Percentiles rank a stretch among this genome's conserved stretches.
These are phyloP conservation scores for Populus hybrid DNA, from an alignment of 441 rosid genomes.

Conservation along the genomic window DNA sequence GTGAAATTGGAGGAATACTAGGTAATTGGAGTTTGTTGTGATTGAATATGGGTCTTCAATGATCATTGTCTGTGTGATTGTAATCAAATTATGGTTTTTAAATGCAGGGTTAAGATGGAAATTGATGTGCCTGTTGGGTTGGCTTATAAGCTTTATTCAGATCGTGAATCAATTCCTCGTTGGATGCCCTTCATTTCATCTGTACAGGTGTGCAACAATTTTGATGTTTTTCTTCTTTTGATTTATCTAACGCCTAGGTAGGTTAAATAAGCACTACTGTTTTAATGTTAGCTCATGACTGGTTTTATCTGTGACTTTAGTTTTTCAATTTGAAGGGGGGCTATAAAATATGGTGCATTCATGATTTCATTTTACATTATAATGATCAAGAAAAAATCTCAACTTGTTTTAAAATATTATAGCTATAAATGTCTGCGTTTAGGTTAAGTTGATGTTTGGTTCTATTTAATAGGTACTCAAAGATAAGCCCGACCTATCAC, in stretches of 20 bases:
- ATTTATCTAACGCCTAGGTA: background rate
- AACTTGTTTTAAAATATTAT: background rate
- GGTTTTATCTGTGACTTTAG: background rate
- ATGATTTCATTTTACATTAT: background rate
- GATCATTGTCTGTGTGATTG: background rate
- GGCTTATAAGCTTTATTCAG: constrained; percentile 68
- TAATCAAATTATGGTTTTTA: background rate
- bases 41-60: background rate
- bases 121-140: constrained; percentile 67
- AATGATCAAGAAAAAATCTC: background rate
- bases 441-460: constrained; percentile 25
- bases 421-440: background rate
- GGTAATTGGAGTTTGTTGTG: background rate
- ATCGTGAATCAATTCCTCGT: constrained; percentile 77
- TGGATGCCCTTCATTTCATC: constrained; percentile 98
- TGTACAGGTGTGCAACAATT: constrained; percentile 48
- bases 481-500: constrained; percentile 72
- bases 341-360: background rate
- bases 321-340: background rate
- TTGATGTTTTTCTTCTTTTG: background rate
- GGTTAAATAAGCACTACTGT: background rate
- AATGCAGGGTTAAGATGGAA: constrained; percentile 66
- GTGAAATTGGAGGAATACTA: background rate
- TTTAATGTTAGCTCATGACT: background rate
- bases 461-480: constrained; percentile 47